Base-by-base conservation (phyloP, 2,329 filamentous ascomycete species). In the Huntiella abstrusa region DNA sequence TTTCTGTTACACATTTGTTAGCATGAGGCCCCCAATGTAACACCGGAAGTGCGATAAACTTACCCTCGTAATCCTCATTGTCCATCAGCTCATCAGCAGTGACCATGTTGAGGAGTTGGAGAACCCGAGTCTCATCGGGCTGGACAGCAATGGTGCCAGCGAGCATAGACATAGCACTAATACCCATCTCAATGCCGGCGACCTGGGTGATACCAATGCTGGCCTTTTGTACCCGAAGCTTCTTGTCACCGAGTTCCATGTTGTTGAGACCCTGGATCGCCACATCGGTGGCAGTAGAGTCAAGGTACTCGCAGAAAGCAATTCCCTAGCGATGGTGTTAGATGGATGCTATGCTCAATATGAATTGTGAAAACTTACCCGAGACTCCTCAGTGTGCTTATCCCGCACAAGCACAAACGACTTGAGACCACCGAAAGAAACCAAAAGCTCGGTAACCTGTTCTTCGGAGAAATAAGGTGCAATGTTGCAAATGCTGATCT, bases 41-140 rank as follows among this genome's bases (percentile, higher is more conserved):
- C 2, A 13, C 15, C 15, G 15, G 17, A 1, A 4, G 15, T 8
- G 4, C 1, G n/a, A 38, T 10, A 11, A 40, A 55, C 67, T 58
- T 70, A 87, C 88, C 88, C 64, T 95, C 83, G 57, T 95, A 96
- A 57, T 98, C 91, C 33, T 96, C 87, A 44, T 78, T 79, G 58
- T 96, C 87, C 63, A 95, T 77, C 17, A 98, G 68, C 63, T 98
- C 91, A 55, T 98, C 91, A 0, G 86, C 72, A 0, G 91, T 98
- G 33, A 98, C 88, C 91, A 98, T 98, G 67, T 98, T 98, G 57
- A 98, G 74, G 51, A 98, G 68, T 63, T 94, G 88, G 51, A 98
- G 61, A 12, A 98, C 88, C 47, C 83, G 75, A 53, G 83, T 83
- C 50, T 80, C 77, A 54, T 93, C 86, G 33, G 82, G 68, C 50